phyloP scores from a whole-genome alignment of 768 basidiomycete species.

The Clitopilus passeckerianus region DNA sequence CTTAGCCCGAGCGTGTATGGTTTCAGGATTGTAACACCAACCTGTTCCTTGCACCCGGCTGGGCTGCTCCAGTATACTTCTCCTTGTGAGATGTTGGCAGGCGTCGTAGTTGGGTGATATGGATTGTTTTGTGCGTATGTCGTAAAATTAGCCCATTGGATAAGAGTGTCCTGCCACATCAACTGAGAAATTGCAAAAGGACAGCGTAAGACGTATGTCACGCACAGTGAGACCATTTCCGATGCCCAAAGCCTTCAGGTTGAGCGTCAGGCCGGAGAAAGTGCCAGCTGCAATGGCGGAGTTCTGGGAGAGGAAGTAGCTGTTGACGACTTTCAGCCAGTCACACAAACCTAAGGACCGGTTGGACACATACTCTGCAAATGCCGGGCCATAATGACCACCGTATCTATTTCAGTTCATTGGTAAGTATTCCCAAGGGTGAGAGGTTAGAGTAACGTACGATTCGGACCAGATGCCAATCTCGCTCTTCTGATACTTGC shows the following conservation, averaged over 20 bases:
- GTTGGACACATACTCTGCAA: conserved; percentile 35
- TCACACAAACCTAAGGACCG: neutral
- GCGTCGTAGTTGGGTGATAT: conserved; percentile 33
- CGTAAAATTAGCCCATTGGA: conserved; percentile 56
- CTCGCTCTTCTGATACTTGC: conserved; percentile 35
- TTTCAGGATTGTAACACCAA: too few species aligned
- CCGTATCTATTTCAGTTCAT: conserved; percentile 43
- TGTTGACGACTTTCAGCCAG: conserved; percentile 11
- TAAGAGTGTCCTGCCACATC: conserved; percentile 28
- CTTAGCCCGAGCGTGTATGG: too few species aligned
- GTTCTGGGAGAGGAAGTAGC: conserved; percentile 55
- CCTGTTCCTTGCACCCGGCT: too few species aligned
- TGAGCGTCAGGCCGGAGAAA: conserved; percentile 40
- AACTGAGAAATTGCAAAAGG: neutral
- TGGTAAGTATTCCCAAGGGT: neutral
- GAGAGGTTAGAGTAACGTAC: conserved; percentile 15
- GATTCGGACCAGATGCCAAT: conserved; percentile 65
- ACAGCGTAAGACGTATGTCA: neutral
- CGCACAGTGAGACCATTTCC: conserved; percentile 58
- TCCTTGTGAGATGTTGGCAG: too few species aligned
- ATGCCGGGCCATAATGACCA: conserved; percentile 66
- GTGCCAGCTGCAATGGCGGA: conserved; percentile 44
- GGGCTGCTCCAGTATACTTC: too few species aligned
- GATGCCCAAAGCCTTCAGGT: conserved; percentile 56
- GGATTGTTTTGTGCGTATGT: conserved; percentile 50